Evolutionary conservation across 2,329 filamentous ascomycete genomes (phyloP), one percentile per base, ranked within the genome.

Genomic region (Calonectria multiphialidica): DNA sequence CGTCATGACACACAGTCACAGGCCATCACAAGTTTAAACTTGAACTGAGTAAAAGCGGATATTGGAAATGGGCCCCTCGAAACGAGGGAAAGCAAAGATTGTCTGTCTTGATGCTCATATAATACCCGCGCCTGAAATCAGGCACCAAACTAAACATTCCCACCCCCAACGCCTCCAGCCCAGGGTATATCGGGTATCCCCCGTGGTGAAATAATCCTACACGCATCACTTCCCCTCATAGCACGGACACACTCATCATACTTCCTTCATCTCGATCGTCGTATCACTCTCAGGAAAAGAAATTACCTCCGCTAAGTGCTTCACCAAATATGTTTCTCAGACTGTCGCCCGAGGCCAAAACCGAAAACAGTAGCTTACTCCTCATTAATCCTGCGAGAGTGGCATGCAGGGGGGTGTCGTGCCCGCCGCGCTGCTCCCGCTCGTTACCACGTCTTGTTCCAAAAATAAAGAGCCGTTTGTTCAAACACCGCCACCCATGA

Each of bases 401-500:
- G 9, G 42, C n/a, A 23, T n/a, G 23, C 35, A 15, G 5, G 45
- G n/a, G 44, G 33, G 53, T 33, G 28, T 16, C 62, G 30, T 18
- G 16, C 18, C 62, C 21, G 35, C 57, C 57, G 18, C 15, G 28
- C 37, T 15, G 8, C 23, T 30, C 35, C 28, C 21, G 21, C 57
- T 33, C 57, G 57, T 44, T 44, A 40, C 23, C 35, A 44, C 21
- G n/a, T 18, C n/a, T 35, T 16, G 30, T 44, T 61, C 57, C 57
- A 61, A 61, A 50, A 18, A 25, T 18, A 30, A 5, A 61, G 25
- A 40, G 44, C 18, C 30, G 30, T 64, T 57, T 44, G n/a, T 25
- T 75, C 74, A 91, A 73, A 91, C 90, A 72, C 90, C 90, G 23
- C 90, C 90, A 23, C 90, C 90, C 90, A 91, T 91, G 66, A 91